These are phyloP conservation scores for Geotrichum carabidarum DNA, from an alignment of 1,139 yeast genomes.

Conservation along the genomic window DNA sequence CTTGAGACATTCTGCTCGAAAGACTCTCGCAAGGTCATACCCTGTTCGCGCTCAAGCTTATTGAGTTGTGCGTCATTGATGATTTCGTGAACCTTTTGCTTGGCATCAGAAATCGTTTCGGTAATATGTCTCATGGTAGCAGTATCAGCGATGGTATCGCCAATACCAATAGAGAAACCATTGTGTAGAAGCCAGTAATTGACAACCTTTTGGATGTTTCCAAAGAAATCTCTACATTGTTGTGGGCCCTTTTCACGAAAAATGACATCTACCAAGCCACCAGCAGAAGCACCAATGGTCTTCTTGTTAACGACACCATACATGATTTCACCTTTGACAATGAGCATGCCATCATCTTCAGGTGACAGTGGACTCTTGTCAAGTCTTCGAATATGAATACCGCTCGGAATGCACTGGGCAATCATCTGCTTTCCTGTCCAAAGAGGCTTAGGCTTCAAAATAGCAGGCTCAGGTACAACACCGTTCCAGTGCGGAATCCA, in stretches of 20 bases:
- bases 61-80: slow-evolving; percentile 89
- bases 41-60: slow-evolving; percentile 88
- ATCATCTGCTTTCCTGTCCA: slow-evolving; percentile 97
- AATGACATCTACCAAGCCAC: slow-evolving; percentile 94
- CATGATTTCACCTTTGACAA: slow-evolving; percentile 87
- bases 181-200: slow-evolving; percentile 94
- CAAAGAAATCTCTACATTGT: slow-evolving; percentile 83
- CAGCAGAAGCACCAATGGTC: slow-evolving; percentile 97
- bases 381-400: slow-evolving; percentile 87
- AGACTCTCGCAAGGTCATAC: slow-evolving; percentile 98
- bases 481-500: slow-evolving; percentile 99
- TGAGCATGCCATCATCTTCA: slow-evolving; percentile 85
- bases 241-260: slow-evolving; percentile 96
- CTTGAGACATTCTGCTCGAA: slow-evolving; percentile 96
- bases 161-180: slow-evolving; percentile 98
- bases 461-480: slow-evolving; percentile 93
- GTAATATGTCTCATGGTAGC: slow-evolving; percentile 91
- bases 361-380: slow-evolving; percentile 87
- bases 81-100: slow-evolving; percentile 86
- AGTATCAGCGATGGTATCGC: slow-evolving; percentile 98
- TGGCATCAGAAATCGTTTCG: slow-evolving; percentile 87
- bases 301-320: slow-evolving; percentile 97
- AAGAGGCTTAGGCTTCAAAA: slow-evolving; percentile 87
- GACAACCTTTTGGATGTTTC: slow-evolving; percentile 90
- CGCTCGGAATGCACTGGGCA: slow-evolving; percentile 90